These are phyloP conservation scores for Radiomyces spectabilis DNA, from an alignment of 192 early-diverging fungal species.

Conservation along the genomic window DNA sequence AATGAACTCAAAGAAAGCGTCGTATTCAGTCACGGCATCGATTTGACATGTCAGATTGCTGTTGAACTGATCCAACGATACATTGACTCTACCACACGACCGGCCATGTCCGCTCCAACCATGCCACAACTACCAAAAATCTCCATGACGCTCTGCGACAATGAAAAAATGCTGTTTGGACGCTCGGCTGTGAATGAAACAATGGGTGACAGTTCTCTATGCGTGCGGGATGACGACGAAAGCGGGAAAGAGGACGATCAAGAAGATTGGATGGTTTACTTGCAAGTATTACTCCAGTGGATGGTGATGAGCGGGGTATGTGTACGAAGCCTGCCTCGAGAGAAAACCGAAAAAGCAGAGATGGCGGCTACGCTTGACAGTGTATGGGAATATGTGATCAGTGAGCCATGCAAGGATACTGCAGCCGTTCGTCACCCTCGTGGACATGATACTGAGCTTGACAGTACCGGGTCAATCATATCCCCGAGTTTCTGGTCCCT, in stretches of 20 bases:
- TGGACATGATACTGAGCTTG: neutral
- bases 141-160: neutral
- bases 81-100: neutral
- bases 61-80: slow-evolving; percentile 10
- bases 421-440: too few relatives aligned
- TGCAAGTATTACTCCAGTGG: slow-evolving; percentile 42
- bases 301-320: slow-evolving; percentile 31
- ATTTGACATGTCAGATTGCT: slow-evolving; percentile 14
- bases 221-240: too few relatives aligned
- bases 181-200: too few relatives aligned
- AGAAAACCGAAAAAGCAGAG: too few relatives aligned
- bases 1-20: slow-evolving; percentile 6
- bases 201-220: too few relatives aligned
- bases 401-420: neutral
- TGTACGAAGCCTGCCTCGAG: too few relatives aligned
- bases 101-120: too few relatives aligned
- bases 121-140: neutral
- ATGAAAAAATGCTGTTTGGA: slow-evolving; percentile 1
- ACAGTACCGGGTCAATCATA: neutral
- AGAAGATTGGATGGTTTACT: slow-evolving; percentile 38
- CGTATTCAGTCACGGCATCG: slow-evolving; percentile 11
- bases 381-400: neutral
- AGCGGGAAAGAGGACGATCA: neutral
- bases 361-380: neutral
- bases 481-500: slow-evolving; percentile 8